Base-by-base conservation (phyloP, 2,329 filamentous ascomycete species). In the Paraphaeosphaeria minitans region DNA sequence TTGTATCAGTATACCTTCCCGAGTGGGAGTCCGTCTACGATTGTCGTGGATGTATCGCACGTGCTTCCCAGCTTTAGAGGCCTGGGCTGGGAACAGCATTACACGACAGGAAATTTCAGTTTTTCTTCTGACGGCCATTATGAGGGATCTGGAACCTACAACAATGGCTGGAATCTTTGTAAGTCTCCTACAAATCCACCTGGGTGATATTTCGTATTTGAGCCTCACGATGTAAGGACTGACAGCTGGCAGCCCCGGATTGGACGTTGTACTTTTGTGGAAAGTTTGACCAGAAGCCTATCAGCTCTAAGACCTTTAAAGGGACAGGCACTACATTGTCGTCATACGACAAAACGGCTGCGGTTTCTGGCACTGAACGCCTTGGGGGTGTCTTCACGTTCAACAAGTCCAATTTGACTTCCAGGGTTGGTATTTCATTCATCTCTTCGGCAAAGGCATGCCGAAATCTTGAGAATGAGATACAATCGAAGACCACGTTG, bases 241-340 rank as follows among this genome's bases (percentile, higher is more conserved):
- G 39, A 60, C 35, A 35, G 7, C 2, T 24, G 12, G 21, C 39
- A 56, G 82, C 86, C 1, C 85, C 83, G 0, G 75, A 86, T 49
- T 90, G 85, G 86, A 85, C 79, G 0, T 84, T 88, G 14, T 85
- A 84, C 67, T 87, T 86, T 71, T 90, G 88, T 69, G 87, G 87
- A 14, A 79, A 80, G 55, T 89, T 90, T 63, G 81, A 85, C 53
- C 62, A 71, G 21, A 55, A 70, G 9, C 71, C 79, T 1, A 62
- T 67, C 0, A 61, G 55, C 24, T 61, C 66, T 1, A 64, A 65
- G 51, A 72, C 74, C 0, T 80, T 80, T 56, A 59, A 62, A 4
- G 75, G 75, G 3, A 66, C 55, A 1, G 59, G 60, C 6, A 66
- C 55, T 16, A 65, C 61, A 1, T 49, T 70, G 3, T 49, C 51